phyloP scores from a whole-genome alignment of 345 rosid species.

The Dimocarpus longan region DNA sequence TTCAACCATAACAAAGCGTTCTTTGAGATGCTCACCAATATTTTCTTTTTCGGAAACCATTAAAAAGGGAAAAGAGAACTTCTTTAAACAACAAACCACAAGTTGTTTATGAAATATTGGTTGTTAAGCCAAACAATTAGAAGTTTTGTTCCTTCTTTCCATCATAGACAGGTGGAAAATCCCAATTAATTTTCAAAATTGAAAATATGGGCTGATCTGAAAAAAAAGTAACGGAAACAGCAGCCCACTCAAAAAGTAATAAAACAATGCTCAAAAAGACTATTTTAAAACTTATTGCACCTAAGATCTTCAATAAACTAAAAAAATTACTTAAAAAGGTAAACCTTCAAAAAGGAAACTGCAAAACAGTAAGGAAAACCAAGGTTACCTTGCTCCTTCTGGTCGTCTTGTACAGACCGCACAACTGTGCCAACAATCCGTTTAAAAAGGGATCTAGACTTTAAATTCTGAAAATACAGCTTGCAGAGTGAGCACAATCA shows the following conservation, averaged over 20 bases:
- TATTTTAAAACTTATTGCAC: background rate
- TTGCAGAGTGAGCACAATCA: conserved; percentile 23
- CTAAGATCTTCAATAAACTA: background rate
- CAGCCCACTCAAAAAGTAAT: background rate
- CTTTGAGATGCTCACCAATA: background rate
- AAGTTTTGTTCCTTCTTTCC: background rate
- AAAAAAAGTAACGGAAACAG: background rate
- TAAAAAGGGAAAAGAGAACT: background rate
- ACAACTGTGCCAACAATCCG: conserved; percentile 89
- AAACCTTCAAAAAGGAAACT: background rate
- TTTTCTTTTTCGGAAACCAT: background rate
- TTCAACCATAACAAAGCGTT: background rate
- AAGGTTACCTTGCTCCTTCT: conserved; percentile 88
- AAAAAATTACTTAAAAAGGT: background rate
- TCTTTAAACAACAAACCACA: background rate
- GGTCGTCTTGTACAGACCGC: conserved; percentile 88
- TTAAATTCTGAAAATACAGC: conserved; percentile 56
- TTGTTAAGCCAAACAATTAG: conserved; percentile 4
- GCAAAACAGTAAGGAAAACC: conserved; percentile 9
- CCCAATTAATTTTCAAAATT: background rate
- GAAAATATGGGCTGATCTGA: background rate
- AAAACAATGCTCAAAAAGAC: background rate
- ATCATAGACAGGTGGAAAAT: background rate
- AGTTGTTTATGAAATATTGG: background rate
- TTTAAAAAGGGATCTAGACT: conserved; percentile 74